Conservation (phyloP, 371 early-diverging fungal genomes). For the Saksenaea oblongispora region DNA sequence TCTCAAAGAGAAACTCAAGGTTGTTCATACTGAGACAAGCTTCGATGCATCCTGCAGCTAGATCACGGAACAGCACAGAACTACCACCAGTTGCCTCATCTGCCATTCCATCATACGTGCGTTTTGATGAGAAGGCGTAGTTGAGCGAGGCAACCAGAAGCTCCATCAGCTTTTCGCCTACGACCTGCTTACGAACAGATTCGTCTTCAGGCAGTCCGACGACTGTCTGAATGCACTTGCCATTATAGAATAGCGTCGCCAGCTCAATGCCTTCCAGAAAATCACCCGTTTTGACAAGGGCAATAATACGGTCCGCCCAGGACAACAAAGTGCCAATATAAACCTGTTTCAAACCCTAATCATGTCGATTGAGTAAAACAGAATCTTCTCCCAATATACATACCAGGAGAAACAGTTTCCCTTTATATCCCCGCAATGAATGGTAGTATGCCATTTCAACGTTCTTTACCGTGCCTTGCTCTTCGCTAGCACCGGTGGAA, state of each 20-base stretch:
- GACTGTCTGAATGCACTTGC: slow-evolving; percentile 60
- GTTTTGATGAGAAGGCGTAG: slow-evolving; percentile 62
- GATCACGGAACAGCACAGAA: slow-evolving; percentile 49
- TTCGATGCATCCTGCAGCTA: slow-evolving; percentile 65
- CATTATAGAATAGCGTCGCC: slow-evolving; percentile 68
- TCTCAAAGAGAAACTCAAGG: slow-evolving; percentile 70
- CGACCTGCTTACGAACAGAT: slow-evolving; percentile 52
- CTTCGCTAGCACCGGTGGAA: slow-evolving; percentile 3
- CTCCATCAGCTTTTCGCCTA: slow-evolving; percentile 70
- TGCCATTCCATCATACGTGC: slow-evolving; percentile 43
- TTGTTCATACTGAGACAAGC: slow-evolving; percentile 71
- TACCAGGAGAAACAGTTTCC: slow-evolving; percentile 29
- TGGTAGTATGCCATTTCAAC: slow-evolving; percentile 75
- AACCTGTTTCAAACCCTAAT: slow-evolving; percentile 64
- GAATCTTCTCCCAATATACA: not conserved
- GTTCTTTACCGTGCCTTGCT: slow-evolving; percentile 22
- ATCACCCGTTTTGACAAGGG: slow-evolving; percentile 70
- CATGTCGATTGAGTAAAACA: not conserved
- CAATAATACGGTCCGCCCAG: slow-evolving; percentile 78
- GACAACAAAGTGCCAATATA: slow-evolving; percentile 68
- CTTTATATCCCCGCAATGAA: slow-evolving; percentile 69
- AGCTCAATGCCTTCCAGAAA: slow-evolving; percentile 71
- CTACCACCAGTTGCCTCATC: slow-evolving; percentile 49
- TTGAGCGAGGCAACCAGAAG: slow-evolving; percentile 68
- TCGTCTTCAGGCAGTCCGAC: slow-evolving; percentile 75